Conservation (phyloP, 2,329 filamentous ascomycete genomes). For the Clarireedia homoeocarpa region DNA sequence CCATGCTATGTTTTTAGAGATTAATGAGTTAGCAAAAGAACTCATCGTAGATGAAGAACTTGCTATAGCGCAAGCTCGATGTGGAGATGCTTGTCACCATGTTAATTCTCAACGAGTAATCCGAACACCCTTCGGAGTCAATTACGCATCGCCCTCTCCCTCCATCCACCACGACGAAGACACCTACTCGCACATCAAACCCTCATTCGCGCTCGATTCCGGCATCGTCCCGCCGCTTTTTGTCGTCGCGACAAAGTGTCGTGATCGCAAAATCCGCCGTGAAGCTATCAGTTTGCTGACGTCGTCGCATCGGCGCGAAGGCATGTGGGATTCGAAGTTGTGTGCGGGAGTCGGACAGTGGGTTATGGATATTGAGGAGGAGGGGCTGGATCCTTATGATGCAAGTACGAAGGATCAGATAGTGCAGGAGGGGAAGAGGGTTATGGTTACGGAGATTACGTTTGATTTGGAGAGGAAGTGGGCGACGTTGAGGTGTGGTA, state of each 20-base stretch:
- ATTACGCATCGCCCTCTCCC: neutral
- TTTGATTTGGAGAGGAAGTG: conserved; percentile 26
- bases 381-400: conserved; percentile 31
- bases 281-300: conserved; percentile 23
- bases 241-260: conserved; percentile 26
- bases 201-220: conserved; percentile 32
- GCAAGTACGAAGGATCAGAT: conserved; percentile 42
- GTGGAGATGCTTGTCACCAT: conserved; percentile 11
- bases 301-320: conserved; percentile 23
- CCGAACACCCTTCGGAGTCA: conserved; percentile 1
- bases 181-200: conserved; percentile 29
- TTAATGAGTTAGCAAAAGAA: conserved; percentile 50
- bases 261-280: conserved; percentile 19
- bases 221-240: conserved; percentile 27
- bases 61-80: conserved; percentile 17
- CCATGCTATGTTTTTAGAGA: conserved; percentile 42
- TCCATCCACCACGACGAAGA: neutral
- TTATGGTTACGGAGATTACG: conserved; percentile 28
- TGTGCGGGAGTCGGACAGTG: conserved; percentile 18
- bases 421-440: conserved; percentile 20
- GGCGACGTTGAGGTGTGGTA: conserved; percentile 25
- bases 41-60: conserved; percentile 38
- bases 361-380: conserved; percentile 32
- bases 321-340: conserved; percentile 28
- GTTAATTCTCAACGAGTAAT: conserved; percentile 16